Evolutionary conservation across 768 basidiomycete genomes (phyloP).

Genomic region (Phlebiopsis flavidoalba): DNA sequence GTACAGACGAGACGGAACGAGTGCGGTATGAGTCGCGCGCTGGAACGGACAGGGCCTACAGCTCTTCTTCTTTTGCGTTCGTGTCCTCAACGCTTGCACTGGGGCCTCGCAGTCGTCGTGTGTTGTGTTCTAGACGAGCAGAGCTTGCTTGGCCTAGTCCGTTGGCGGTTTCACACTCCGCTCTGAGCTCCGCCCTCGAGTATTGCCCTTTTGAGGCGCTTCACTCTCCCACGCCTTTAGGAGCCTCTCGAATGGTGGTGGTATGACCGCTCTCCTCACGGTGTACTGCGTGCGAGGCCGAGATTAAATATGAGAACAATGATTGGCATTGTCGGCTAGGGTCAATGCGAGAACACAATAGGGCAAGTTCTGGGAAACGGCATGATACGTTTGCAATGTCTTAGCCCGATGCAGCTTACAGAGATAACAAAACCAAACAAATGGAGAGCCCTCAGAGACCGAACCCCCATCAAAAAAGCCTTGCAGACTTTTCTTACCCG

Average conservation of each 20-base stretch:
- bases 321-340: not conserved
- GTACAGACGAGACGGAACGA: slow-evolving; percentile 29
- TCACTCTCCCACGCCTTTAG: slow-evolving; percentile 19
- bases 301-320: slow-evolving; percentile 2
- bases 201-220: slow-evolving; percentile 7
- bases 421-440: slow-evolving; percentile 23
- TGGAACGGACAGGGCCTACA: slow-evolving; percentile 14
- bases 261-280: not conserved
- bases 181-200: slow-evolving; percentile 15
- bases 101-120: slow-evolving; percentile 13
- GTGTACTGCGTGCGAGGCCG: not conserved
- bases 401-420: slow-evolving; percentile 3
- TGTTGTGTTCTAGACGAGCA: slow-evolving; percentile 22
- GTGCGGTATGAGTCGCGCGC: slow-evolving; percentile 6
- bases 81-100: slow-evolving; percentile 14
- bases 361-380: not conserved
- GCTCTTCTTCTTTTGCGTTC: slow-evolving; percentile 20
- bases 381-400: not conserved
- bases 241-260: not conserved
- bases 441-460: slow-evolving; percentile 9
- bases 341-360: not conserved
- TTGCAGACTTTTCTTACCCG: slow-evolving; percentile 27
- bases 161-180: slow-evolving; percentile 22
- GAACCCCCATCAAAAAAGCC: slow-evolving; percentile 23
- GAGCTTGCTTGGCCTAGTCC: slow-evolving; percentile 23